Evolutionary conservation across 164 flowering plant genomes (phyloP).

Genomic region (Aristolochia californica): DNA sequence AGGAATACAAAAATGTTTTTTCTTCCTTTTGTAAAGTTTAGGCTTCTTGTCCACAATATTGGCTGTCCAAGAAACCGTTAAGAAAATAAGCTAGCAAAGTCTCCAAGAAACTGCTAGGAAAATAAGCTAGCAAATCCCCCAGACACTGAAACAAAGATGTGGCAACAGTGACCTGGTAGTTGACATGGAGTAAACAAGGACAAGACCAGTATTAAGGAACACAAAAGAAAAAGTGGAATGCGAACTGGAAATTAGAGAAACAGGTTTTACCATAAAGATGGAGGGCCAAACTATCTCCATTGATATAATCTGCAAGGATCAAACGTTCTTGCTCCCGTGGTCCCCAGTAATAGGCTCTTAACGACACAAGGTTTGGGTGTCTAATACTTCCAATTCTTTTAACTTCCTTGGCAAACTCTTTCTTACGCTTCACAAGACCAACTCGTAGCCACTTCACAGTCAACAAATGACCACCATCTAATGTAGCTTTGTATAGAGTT

Average conservation of each 20-base stretch:
- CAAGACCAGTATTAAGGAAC: not conserved
- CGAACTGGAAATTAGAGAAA: not conserved
- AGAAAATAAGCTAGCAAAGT: no score
- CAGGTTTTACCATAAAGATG: slow-evolving; percentile 77
- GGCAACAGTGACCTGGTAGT: no score
- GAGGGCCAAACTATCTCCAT: slow-evolving; percentile 79
- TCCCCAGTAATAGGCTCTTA: slow-evolving; percentile 95
- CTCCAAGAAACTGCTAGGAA: no score
- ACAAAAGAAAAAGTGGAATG: not conserved
- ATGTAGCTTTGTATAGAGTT: slow-evolving; percentile 84
- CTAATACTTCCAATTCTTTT: slow-evolving; percentile 69
- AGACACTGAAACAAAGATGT: no score
- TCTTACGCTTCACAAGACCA: slow-evolving; percentile 81
- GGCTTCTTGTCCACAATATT: no score
- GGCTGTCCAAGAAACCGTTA: no score
- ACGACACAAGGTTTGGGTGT: slow-evolving; percentile 67
- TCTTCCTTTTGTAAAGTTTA: no score
- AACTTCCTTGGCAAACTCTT: slow-evolving; percentile 85
- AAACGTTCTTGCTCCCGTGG: slow-evolving; percentile 93
- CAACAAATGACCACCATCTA: slow-evolving; percentile 70
- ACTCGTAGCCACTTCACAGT: slow-evolving; percentile 95
- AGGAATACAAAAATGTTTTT: no score
- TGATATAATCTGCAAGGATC: slow-evolving; percentile 67
- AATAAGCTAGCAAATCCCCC: no score
- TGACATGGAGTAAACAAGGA: not conserved